phyloP scores from a whole-genome alignment of 345 rosid genomes.

The Eucalyptus erythrocorys region DNA sequence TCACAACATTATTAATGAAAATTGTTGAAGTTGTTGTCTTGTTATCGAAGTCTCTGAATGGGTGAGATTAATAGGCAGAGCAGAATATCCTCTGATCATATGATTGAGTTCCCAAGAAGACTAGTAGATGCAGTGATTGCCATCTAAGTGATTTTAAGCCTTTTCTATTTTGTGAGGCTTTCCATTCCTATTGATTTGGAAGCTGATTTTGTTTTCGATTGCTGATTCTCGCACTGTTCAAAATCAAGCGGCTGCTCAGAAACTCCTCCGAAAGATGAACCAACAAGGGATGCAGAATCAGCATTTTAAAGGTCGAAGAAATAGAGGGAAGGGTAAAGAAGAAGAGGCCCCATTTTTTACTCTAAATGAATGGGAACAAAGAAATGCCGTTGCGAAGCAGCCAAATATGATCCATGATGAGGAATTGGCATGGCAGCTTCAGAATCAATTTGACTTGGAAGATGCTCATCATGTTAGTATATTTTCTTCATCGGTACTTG shows the following conservation, averaged over 20 bases:
- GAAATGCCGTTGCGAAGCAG: constrained; percentile 25
- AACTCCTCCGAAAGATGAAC: constrained; percentile 79
- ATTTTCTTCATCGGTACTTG: not conserved
- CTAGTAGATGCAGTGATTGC: not conserved
- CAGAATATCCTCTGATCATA: not conserved
- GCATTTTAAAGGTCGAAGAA: constrained; percentile 30
- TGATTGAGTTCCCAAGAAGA: not conserved
- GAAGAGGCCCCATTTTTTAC: constrained; percentile 51
- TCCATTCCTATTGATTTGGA: not conserved
- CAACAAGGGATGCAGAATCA: constrained; percentile 20
- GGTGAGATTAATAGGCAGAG: not conserved
- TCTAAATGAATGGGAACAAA: constrained; percentile 69
- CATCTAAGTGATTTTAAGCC: not conserved
- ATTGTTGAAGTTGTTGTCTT: not conserved
- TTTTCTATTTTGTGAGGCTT: not conserved
- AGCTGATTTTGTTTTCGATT: constrained; percentile 10
- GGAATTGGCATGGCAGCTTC: constrained; percentile 83
- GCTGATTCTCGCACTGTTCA: constrained; percentile 67
- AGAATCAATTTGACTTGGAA: constrained; percentile 70
- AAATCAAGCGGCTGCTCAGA: constrained; percentile 91
- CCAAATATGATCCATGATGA: constrained; percentile 47
- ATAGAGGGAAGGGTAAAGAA: constrained; percentile 42
- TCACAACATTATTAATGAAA: not conserved
- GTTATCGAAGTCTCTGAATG: not conserved
- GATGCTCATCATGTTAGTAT: constrained; percentile 43